Base-by-base conservation (phyloP, 208 protist species). In the Leishmania guyanensis region DNA sequence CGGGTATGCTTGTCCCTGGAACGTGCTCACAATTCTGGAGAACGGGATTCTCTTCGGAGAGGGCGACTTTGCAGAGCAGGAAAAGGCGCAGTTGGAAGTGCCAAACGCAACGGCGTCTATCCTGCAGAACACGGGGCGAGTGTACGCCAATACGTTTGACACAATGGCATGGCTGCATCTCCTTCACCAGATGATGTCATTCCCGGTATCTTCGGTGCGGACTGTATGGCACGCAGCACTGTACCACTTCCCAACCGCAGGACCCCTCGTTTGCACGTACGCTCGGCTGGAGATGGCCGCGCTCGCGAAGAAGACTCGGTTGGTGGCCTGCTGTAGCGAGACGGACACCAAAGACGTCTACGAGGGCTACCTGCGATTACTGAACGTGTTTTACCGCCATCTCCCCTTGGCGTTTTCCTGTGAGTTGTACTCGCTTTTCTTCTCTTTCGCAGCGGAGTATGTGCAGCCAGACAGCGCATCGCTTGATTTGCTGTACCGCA, bases 351-450 rank as follows among this genome's bases (percentile, higher is more conserved):
- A 90, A 64, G 81, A 88, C 43, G 80, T 89, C 26, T 94, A 92
- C 84, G 83, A 79, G 54, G 86, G 85, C n/a, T 90, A 89, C 64
- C 86, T 95, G 66, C 81, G 94, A 22, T 50, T 97, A 6, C 78
- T 97, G 22, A 96, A 96, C 81, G 83, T 80, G 36, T 97, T 97
- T 72, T 94, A 91, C 69, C 90, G 92, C 22, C 94, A 97, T 81
- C 86, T 97, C n/a, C 89, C 88, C 36, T 64, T 94, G 0, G 87
- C 85, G 65, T 94, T 90, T 80, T 92, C 86, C 72, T 89, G 91
- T 73, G 83, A 93, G 46, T 84, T 96, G 22, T 97, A 96, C 90
- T 84, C 75, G 26, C 76, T 96, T 9, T 97, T 96, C 80, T 88
- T 95, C 22, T 80, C 89, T 48, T 96, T 94, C 81, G 74, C 90